phyloP scores from a whole-genome alignment of 108 stramenopile species.

The Conticribra weissflogii region DNA sequence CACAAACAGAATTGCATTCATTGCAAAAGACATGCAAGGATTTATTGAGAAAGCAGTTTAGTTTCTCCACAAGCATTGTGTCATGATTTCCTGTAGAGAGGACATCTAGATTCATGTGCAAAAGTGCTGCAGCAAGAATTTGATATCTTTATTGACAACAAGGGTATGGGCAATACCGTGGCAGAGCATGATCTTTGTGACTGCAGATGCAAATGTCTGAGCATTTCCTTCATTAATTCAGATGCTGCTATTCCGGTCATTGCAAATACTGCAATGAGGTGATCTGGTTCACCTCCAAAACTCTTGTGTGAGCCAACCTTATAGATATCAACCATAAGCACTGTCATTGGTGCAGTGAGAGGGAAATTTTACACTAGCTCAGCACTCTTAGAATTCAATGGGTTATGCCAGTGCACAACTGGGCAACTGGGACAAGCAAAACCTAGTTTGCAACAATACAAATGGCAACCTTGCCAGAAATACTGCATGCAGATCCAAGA shows the following conservation, averaged over 20 bases:
- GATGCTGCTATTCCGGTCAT: not conserved
- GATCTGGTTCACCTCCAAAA: conserved; percentile 4
- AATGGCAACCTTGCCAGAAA: not conserved
- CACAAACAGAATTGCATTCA: not conserved
- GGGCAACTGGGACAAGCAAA: too few relatives aligned
- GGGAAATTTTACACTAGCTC: too few relatives aligned
- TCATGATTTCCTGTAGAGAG: conserved; percentile 2
- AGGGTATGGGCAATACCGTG: conserved; percentile 5
- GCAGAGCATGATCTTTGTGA: conserved; percentile 4
- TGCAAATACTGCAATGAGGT: not conserved
- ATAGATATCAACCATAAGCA: conserved; percentile 9
- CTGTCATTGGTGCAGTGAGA: too few relatives aligned
- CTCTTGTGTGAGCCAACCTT: not conserved
- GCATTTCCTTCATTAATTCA: not conserved
- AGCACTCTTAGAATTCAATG: too few relatives aligned
- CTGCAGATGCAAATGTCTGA: conserved; percentile 7
- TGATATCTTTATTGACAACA: conserved; percentile 2
- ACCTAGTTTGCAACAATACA: not conserved
- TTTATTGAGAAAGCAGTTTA: not conserved
- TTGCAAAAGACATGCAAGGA: not conserved
- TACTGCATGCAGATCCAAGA: not conserved
- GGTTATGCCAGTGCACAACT: too few relatives aligned
- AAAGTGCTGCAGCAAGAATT: not conserved
- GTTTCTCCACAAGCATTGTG: conserved; percentile 6
- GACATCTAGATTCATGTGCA: conserved; percentile 3